Percentiles rank a stretch among this genome's conserved stretches.
Evolutionary conservation across 2,329 filamentous ascomycete species (phyloP).

Genomic region (Trichoderma endophyticum): DNA sequence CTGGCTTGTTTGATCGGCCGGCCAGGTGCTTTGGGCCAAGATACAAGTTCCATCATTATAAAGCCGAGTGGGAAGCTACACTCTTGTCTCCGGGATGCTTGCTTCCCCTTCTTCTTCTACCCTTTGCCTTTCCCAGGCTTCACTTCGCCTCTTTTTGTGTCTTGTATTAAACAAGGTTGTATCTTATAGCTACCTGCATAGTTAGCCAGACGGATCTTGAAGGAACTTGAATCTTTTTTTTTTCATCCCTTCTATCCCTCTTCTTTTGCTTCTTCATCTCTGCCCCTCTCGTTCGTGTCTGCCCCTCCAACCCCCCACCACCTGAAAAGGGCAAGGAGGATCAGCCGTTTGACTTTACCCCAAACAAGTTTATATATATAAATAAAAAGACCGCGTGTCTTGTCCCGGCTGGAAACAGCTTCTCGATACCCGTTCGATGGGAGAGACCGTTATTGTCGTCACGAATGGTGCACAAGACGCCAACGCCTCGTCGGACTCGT

Average conservation of each 20-base stretch:
- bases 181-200: conserved; percentile 5
- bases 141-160: conserved; percentile 20
- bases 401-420: conserved; percentile 14
- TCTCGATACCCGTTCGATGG: conserved; percentile 40
- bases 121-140: conserved; percentile 22
- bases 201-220: neutral
- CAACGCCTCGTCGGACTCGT: conserved; percentile 39
- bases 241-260: neutral
- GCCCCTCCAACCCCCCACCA: neutral
- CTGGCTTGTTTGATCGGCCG: neutral
- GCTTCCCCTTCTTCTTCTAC: neutral
- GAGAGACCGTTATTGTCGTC: conserved; percentile 37
- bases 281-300: neutral
- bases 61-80: conserved; percentile 8
- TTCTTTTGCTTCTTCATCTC: neutral
- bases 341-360: neutral
- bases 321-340: neutral
- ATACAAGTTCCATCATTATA: neutral
- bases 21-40: neutral
- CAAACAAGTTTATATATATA: neutral
- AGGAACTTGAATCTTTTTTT: neutral
- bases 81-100: neutral
- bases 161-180: neutral
- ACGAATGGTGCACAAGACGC: conserved; percentile 43
- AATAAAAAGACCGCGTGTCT: neutral